Evolutionary conservation across 2,329 filamentous ascomycete genomes (phyloP).

Genomic region (Dothistroma septosporum): DNA sequence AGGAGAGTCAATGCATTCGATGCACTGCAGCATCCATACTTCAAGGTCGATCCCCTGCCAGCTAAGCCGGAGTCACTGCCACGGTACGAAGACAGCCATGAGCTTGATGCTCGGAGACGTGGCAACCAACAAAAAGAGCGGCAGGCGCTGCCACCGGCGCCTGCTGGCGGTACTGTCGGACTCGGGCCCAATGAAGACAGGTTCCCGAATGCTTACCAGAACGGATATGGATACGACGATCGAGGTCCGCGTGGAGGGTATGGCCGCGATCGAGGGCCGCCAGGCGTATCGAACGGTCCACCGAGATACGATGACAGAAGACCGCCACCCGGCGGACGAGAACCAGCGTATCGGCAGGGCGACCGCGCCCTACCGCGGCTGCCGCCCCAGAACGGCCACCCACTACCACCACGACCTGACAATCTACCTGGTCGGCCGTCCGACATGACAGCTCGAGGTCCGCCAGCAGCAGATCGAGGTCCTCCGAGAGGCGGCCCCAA

Average conservation of each 20-base stretch:
- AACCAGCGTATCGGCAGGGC: constrained; percentile 28
- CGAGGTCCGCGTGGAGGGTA: constrained; percentile 22
- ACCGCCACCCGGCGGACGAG: constrained; percentile 21
- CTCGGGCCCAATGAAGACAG: constrained; percentile 63
- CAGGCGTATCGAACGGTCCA: constrained; percentile 22
- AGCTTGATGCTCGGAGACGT: constrained; percentile 80
- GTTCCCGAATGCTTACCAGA: constrained; percentile 32
- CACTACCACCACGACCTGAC: constrained; percentile 24
- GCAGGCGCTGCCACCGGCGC: constrained; percentile 73
- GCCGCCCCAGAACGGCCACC: constrained; percentile 31
- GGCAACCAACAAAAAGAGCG: constrained; percentile 76
- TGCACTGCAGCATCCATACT: constrained; percentile 88
- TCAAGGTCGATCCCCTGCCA: constrained; percentile 72
- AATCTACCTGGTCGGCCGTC: constrained; percentile 25
- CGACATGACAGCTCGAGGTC: constrained; percentile 31
- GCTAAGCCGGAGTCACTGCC: constrained; percentile 84
- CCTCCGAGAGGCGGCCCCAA: constrained; percentile 19
- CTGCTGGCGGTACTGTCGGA: constrained; percentile 85
- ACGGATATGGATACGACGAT: constrained; percentile 28
- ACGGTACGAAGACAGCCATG: constrained; percentile 88
- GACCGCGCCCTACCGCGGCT: constrained; percentile 11
- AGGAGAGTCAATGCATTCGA: constrained; percentile 89
- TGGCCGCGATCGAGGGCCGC: constrained; percentile 37
- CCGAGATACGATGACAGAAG: constrained; percentile 28
- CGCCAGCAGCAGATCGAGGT: constrained; percentile 9